Base-by-base conservation (phyloP, 225 moss, liverwort and hornwort genomes). In the Bryoerythrophyllum caledonicum region DNA sequence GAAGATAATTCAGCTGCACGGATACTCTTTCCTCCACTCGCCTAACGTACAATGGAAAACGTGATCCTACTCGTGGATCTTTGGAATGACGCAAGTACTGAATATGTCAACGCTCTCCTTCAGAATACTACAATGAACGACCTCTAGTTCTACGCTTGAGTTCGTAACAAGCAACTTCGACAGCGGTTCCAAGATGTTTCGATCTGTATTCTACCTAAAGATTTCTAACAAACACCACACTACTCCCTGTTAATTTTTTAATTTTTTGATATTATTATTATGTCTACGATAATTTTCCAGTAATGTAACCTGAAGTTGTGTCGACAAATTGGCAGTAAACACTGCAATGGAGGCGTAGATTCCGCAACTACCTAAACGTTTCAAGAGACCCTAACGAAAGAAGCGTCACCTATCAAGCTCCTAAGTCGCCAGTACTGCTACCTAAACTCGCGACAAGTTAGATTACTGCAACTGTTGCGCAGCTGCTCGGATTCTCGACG, bases 291-390 rank as follows among this genome's bases (percentile, higher is more conserved):
- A 3, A 32, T 12, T 48, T 40, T 25, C 30, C 41, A 64, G 25
- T 44, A 19, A 60, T 4, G 61, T 8, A 56, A n/a, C 20, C 40
- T 70, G 66, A 28, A 60, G 37, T 78, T 65, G 74, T 84, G 78
- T 84, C 84, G 84, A 84, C 84, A 78, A 81, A 84, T 84, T 84
- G 67, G 84, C 81, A 84, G 84, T 81, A 77, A 65, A 60, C 46
- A 84, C 80, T 84, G 84, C 84, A 74, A 78, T 77, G 84, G 57
- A 66, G 60, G 74, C 54, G 30, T 68, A 72, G 74, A 74, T 73
- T 58, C 58, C 40, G 64, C 63, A 26, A 49, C 28, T 19, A 15
- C 57, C n/a, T 16, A 25, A 8, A 32, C 4, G 27, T 48, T 44
- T 15, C 60, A 17, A 57, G 53, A 73, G 23, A 49, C 55, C 49